phyloP scores from a whole-genome alignment of 2,329 filamentous ascomycete genomes.

The Nakataea oryzae region DNA sequence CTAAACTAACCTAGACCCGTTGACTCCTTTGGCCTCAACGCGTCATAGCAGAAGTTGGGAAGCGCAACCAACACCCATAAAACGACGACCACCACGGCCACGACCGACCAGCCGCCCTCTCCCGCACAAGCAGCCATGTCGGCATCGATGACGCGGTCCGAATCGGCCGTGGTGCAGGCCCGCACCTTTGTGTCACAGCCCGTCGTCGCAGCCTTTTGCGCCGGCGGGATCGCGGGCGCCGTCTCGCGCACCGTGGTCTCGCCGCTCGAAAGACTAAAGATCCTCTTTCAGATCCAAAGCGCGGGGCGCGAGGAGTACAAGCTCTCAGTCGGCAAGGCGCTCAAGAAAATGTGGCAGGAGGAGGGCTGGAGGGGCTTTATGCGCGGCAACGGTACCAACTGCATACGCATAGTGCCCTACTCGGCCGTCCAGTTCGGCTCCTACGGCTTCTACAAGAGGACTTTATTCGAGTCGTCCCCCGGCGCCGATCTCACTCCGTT shows the following conservation, averaged over 20 bases:
- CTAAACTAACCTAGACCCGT: not conserved
- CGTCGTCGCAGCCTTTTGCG: conserved; percentile 83
- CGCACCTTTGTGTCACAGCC: conserved; percentile 61
- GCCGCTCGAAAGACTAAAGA: conserved; percentile 90
- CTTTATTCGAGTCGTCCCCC: conserved; percentile 68
- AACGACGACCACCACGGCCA: not conserved
- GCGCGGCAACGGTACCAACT: conserved; percentile 96
- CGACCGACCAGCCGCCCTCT: not conserved
- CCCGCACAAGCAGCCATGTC: not conserved
- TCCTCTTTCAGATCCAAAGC: conserved; percentile 93
- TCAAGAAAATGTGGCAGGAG: conserved; percentile 92
- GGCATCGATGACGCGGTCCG: not conserved
- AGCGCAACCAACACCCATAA: not conserved
- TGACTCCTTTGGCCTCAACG: not conserved
- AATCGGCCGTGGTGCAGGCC: conserved; percentile 20
- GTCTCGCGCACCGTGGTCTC: conserved; percentile 98
- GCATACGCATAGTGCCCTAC: conserved; percentile 95
- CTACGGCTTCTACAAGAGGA: conserved; percentile 92
- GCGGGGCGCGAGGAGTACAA: conserved; percentile 87
- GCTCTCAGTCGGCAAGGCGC: conserved; percentile 76
- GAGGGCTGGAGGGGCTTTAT: conserved; percentile 97
- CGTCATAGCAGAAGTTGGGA: not conserved
- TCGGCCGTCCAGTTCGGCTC: conserved; percentile 97
- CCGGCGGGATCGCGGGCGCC: conserved; percentile 85
- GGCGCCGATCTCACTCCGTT: conserved; percentile 65